Evolutionary conservation across 2,329 filamentous ascomycete genomes (phyloP).

Genomic region (Aspergillus udagawae): DNA sequence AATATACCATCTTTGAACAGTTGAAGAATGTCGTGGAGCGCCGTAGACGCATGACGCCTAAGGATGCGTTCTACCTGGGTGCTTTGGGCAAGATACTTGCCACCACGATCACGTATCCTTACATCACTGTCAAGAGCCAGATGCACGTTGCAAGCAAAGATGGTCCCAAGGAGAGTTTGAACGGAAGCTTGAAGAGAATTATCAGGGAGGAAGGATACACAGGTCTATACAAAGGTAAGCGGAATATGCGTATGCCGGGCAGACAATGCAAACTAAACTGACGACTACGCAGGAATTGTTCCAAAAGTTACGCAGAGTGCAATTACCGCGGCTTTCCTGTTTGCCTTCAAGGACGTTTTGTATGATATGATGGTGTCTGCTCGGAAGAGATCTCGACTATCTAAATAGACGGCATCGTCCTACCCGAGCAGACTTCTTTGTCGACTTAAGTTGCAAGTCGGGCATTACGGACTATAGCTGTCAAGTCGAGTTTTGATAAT

Average conservation of each 20-base stretch:
- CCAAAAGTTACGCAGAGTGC: conserved; percentile 97
- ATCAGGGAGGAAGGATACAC: conserved; percentile 85
- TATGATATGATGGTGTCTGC: conserved; percentile 58
- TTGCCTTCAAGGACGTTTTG: conserved; percentile 95
- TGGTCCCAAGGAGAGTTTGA: conserved; percentile 75
- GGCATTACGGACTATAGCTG: background rate
- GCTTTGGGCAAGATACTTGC: conserved; percentile 92
- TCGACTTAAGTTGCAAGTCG: background rate
- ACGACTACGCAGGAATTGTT: conserved; percentile 65
- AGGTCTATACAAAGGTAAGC: conserved; percentile 85
- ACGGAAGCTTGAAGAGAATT: conserved; percentile 71
- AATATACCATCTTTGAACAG: conserved; percentile 99
- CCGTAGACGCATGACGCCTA: conserved; percentile 71
- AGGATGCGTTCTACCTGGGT: conserved; percentile 84
- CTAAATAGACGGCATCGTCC: conserved; percentile 22
- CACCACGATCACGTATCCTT: conserved; percentile 91
- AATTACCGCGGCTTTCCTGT: conserved; percentile 90
- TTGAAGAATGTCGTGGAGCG: conserved; percentile 88
- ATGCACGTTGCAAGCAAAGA: conserved; percentile 86
- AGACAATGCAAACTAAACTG: background rate
- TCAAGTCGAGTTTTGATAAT: background rate
- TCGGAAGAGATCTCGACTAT: conserved; percentile 27
- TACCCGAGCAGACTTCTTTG: background rate
- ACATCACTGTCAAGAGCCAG: conserved; percentile 97
- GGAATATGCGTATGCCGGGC: background rate